A percentile compares a stretch with the other conserved stretches of the same genome.
Conservation (phyloP, 2,329 filamentous ascomycete species). For the Fusarium aywerte region DNA sequence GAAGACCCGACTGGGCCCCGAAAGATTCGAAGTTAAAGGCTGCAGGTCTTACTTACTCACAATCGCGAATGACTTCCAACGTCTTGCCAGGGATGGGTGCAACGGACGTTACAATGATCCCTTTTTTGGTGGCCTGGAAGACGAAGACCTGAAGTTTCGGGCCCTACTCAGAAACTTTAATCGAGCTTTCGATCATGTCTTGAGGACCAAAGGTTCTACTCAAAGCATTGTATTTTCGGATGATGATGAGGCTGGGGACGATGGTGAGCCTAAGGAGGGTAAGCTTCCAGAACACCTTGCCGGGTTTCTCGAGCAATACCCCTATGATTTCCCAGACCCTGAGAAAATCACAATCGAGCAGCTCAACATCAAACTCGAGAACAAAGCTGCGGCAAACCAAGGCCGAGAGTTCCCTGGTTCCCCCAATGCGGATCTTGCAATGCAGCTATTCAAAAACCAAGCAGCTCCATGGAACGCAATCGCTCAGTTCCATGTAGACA, state of each 20-base stretch:
- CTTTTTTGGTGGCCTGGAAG: constrained; percentile 51
- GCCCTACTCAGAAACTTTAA: constrained; percentile 49
- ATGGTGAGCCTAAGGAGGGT: not conserved
- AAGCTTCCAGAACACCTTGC: constrained; percentile 46
- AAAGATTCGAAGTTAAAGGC: constrained; percentile 36
- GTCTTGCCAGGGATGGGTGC: constrained; percentile 45
- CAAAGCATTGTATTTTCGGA: constrained; percentile 27
- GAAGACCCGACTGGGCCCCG: not conserved
- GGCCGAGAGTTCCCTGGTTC: constrained; percentile 55
- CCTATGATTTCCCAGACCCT: constrained; percentile 49
- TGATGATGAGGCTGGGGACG: no score
- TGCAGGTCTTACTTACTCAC: constrained; percentile 50
- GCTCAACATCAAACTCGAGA: constrained; percentile 44
- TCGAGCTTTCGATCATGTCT: constrained; percentile 45
- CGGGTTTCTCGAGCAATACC: constrained; percentile 37
- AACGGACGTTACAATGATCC: constrained; percentile 48
- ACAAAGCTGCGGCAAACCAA: constrained; percentile 47
- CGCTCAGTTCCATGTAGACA: constrained; percentile 50
- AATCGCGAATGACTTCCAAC: constrained; percentile 52
- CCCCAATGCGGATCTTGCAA: constrained; percentile 51
- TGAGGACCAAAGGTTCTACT: constrained; percentile 43
- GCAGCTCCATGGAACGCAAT: constrained; percentile 54
- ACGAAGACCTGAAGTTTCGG: constrained; percentile 43
- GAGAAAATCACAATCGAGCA: constrained; percentile 18
- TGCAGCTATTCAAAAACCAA: constrained; percentile 55